Base-by-base conservation (phyloP, 768 basidiomycete species). In the Calocybe gangraenosa region DNA sequence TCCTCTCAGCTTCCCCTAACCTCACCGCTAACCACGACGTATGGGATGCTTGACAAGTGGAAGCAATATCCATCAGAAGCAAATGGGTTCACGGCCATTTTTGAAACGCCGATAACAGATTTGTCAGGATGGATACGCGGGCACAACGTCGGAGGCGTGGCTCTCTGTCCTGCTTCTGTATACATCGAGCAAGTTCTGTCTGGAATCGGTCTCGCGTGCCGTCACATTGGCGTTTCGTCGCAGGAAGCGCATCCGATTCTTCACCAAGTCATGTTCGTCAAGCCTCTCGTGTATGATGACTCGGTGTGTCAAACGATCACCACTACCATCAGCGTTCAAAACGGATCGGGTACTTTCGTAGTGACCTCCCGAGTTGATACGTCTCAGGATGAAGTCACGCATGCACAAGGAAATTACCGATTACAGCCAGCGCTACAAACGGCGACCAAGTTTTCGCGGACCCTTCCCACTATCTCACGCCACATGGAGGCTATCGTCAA, bases 131-230 rank as follows among this genome's bases (percentile, higher is more conserved):
- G 67, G 46, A 79, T 87, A 6, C 49, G 59, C 17, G 81, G 82
- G 0, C 84, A 87, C 46, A 65, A 56, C n/a, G 82, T 86, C 6
- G 75, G 68, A 5, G 76, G 71, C 3, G 44, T 69, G 25, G 67
- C 78, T 0, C 66, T 84, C 3, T 85, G 83, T 51, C 83, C 84
- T 8, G 84, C 80, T 1, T 84, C 82, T 0, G 72, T 84, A 1
- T 84, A 84, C 50, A 56, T 80, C 10, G 82, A 85, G 50, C 71
- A 79, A 33, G 75, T 67, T 0, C 60, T 75, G 28, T 71, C 76
- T 5, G 75, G 72, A 1, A 63, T 76, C 9, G 47, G 64, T 22
- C 64, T 75, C 23, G 54, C 69, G 3, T 57, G 58, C 19, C 58
- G 58, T 9, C 58, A 71, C 15, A 55, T 66, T 21, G 55, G 55